phyloP scores from a whole-genome alignment of 257 asterid genomes.

The Solanum commersonii region DNA sequence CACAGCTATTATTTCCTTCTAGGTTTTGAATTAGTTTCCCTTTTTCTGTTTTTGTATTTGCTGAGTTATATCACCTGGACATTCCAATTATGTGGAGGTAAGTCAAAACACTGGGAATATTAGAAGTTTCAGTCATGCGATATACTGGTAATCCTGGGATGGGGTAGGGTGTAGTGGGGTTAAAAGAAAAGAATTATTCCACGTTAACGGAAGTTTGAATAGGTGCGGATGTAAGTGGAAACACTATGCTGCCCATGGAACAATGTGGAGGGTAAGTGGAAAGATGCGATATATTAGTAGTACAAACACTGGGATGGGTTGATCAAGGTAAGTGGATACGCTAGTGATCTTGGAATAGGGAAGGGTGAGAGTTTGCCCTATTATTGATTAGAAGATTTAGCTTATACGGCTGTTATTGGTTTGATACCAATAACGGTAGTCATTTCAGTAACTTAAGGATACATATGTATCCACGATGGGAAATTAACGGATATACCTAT shows the following conservation, averaged over 20 bases:
- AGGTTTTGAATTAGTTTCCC: background rate
- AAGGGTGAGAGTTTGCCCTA: background rate
- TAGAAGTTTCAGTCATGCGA: background rate
- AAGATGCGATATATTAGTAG: background rate
- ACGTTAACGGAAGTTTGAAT: background rate
- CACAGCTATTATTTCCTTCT: conserved; percentile 4
- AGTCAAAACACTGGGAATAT: background rate
- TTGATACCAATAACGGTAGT: background rate
- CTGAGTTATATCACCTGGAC: background rate
- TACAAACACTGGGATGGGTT: background rate
- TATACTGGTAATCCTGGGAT: background rate
- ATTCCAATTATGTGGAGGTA: background rate
- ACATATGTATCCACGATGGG: background rate
- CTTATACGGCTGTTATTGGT: background rate
- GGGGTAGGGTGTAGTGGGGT: background rate
- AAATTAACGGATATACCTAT: background rate
- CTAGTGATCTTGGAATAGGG: background rate
- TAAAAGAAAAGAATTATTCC: background rate
- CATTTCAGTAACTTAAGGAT: background rate
- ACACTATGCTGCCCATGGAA: background rate
- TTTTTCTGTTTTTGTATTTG: background rate
- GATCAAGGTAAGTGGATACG: background rate
- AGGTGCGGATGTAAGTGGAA: background rate
- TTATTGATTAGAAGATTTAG: background rate
- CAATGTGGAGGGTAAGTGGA: background rate